These are phyloP conservation scores for Pseudogymnoascus sp. DNA, from an alignment of 2,329 filamentous ascomycete species.

Conservation along the genomic window DNA sequence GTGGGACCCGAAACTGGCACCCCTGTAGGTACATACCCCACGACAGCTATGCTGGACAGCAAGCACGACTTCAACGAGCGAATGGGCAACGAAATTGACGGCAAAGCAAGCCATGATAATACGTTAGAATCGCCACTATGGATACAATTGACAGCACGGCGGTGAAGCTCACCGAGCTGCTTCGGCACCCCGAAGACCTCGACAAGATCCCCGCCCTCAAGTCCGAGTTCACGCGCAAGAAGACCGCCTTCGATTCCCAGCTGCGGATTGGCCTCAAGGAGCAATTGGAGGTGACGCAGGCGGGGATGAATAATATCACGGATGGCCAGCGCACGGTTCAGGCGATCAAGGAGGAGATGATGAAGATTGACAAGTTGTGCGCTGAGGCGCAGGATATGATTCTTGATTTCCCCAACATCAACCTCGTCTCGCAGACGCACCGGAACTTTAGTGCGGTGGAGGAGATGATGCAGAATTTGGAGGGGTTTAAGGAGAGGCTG, in stretches of 20 bases:
- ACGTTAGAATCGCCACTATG: constrained; percentile 12
- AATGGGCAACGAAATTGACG: constrained; percentile 5
- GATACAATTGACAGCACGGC: constrained; percentile 28
- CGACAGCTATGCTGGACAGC: neutral
- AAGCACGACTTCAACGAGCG: neutral
- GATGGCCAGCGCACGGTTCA: constrained; percentile 89
- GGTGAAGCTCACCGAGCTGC: constrained; percentile 75
- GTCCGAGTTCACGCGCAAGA: constrained; percentile 89
- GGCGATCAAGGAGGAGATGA: constrained; percentile 95
- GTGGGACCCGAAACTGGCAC: neutral
- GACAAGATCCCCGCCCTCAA: constrained; percentile 90
- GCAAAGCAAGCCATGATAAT: constrained; percentile 7
- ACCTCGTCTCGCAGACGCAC: constrained; percentile 86
- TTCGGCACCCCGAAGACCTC: constrained; percentile 91
- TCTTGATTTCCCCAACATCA: constrained; percentile 88
- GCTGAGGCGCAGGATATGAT: constrained; percentile 97
- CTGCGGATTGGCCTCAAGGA: constrained; percentile 81
- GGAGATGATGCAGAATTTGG: constrained; percentile 83
- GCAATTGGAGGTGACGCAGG: constrained; percentile 89
- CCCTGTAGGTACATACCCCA: constrained; percentile 5
- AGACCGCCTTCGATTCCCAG: constrained; percentile 81
- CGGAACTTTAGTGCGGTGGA: constrained; percentile 92
- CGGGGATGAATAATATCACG: constrained; percentile 79
- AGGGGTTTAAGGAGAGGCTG: constrained; percentile 75
- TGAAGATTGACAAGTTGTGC: constrained; percentile 95